A percentile compares a stretch with the other conserved stretches of the same genome.
These are phyloP conservation scores for Sisymbrium altissimum DNA, from an alignment of 345 rosid genomes.

Conservation along the genomic window DNA sequence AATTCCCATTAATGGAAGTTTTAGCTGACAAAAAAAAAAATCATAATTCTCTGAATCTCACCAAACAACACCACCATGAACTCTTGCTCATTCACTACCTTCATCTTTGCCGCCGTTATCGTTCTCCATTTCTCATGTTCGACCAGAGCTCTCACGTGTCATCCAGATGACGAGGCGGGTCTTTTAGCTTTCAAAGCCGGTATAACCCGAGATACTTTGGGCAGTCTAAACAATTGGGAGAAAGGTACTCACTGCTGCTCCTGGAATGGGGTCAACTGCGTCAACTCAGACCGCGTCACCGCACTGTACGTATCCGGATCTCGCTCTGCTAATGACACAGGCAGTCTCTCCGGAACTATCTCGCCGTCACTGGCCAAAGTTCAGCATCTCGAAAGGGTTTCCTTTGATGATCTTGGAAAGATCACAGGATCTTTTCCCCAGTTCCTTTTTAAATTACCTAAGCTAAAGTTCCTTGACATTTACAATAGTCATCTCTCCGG, in stretches of 20 bases:
- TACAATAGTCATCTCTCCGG: constrained; percentile 62
- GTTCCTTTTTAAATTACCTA: constrained; percentile 41
- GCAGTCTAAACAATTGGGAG: too few species aligned
- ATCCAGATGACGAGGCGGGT: constrained; percentile 13
- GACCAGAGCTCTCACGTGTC: constrained; percentile 8
- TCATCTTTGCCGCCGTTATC: constrained; percentile 18
- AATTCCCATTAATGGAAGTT: too few species aligned
- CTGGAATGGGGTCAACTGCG: background rate
- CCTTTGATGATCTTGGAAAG: background rate
- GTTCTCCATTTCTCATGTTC: constrained; percentile 1
- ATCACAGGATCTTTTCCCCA: constrained; percentile 59
- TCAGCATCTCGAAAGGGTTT: constrained; percentile 26
- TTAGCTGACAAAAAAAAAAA: too few species aligned
- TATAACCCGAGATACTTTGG: too few species aligned
- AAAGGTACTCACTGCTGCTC: too few species aligned
- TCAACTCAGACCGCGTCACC: background rate
- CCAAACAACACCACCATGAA: constrained; percentile 3
- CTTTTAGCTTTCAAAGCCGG: too few species aligned
- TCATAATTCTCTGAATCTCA: background rate
- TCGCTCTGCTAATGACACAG: too few species aligned
- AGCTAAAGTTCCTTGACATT: constrained; percentile 45
- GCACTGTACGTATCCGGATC: background rate
- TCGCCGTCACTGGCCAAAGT: constrained; percentile 51
- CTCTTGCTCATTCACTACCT: background rate
- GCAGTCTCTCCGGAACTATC: constrained; percentile 47